A percentile compares a stretch with the other conserved stretches of the same genome.
Evolutionary conservation across 805 yeast species (phyloP).

Genomic region (Dipodascopsis tothii): DNA sequence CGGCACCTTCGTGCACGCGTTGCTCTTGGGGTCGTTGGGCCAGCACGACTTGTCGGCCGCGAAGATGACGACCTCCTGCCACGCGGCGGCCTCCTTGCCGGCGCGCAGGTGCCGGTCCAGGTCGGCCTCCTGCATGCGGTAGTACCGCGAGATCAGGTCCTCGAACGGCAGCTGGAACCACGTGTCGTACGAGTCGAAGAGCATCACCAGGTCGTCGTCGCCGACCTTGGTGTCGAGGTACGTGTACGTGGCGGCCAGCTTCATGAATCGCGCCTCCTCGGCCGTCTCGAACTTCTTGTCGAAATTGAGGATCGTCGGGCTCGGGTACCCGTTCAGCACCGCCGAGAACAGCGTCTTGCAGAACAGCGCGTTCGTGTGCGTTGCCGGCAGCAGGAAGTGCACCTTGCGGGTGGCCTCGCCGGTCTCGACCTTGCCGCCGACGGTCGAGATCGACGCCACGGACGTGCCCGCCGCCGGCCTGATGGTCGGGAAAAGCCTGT

Average conservation of each 20-base stretch:
- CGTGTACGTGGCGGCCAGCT: slow-evolving; percentile 20
- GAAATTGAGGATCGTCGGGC: slow-evolving; percentile 17
- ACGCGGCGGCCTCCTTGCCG: not conserved
- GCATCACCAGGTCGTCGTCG: slow-evolving; percentile 21
- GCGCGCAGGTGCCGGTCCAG: not conserved
- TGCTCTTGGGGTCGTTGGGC: slow-evolving; percentile 15
- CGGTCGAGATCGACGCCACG: no score
- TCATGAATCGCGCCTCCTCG: slow-evolving; percentile 23
- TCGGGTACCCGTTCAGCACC: slow-evolving; percentile 16
- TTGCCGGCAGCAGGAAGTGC: slow-evolving; percentile 21
- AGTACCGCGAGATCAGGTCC: slow-evolving; percentile 12
- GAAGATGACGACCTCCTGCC: slow-evolving; percentile 8
- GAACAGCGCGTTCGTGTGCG: slow-evolving; percentile 16
- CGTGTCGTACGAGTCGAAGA: slow-evolving; percentile 22
- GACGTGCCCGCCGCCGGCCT: not conserved
- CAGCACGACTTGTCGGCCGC: slow-evolving; percentile 24
- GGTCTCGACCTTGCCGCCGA: no score
- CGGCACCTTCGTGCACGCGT: slow-evolving; percentile 19
- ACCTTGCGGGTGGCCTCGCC: slow-evolving; percentile 12
- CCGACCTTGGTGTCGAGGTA: slow-evolving; percentile 15
- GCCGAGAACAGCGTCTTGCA: slow-evolving; percentile 22
- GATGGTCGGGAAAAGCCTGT: not conserved
- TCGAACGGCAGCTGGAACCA: slow-evolving; percentile 23
- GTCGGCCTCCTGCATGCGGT: slow-evolving; percentile 9
- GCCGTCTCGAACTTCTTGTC: slow-evolving; percentile 17